A percentile compares a stretch with the other conserved stretches of the same genome.
phyloP scores from a whole-genome alignment of 2,329 filamentous ascomycete species.

The Penicillium sp. region DNA sequence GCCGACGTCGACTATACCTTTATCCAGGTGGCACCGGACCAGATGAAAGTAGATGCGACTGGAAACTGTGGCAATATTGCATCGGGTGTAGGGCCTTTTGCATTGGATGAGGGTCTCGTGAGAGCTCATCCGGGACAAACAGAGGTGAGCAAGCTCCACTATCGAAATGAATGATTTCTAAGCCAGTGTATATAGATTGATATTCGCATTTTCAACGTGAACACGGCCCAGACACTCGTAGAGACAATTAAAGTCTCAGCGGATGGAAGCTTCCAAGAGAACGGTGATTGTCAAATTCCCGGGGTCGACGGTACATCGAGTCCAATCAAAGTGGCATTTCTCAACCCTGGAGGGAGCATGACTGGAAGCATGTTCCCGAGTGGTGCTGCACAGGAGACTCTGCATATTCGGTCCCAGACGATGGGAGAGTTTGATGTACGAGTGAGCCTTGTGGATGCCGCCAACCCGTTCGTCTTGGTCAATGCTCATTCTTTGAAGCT shows the following conservation, averaged over 20 bases:
- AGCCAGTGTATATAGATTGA: conserved; percentile 42
- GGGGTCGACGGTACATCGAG: conserved; percentile 58
- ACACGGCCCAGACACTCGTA: conserved; percentile 61
- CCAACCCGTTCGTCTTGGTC: conserved; percentile 62
- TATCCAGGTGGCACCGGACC: conserved; percentile 62
- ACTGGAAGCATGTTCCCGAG: conserved; percentile 50
- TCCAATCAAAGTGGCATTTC: conserved; percentile 57
- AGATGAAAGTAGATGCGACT: conserved; percentile 59
- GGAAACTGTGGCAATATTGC: conserved; percentile 72
- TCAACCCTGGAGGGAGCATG: conserved; percentile 60
- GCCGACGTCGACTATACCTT: conserved; percentile 68
- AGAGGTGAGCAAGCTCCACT: no score
- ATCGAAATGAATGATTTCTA: no score
- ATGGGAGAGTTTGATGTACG: conserved; percentile 39
- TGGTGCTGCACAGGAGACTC: conserved; percentile 18
- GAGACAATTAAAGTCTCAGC: conserved; percentile 54
- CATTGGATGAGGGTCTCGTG: conserved; percentile 55
- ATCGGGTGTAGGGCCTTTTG: conserved; percentile 62
- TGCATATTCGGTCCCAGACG: conserved; percentile 37
- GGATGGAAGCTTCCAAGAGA: conserved; percentile 40
- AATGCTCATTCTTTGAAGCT: conserved; percentile 50
- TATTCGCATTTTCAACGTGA: conserved; percentile 65
- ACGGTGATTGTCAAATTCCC: conserved; percentile 59
- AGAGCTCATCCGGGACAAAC: conserved; percentile 20
- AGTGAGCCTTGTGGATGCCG: conserved; percentile 59